Evolutionary conservation across 2,329 filamentous ascomycete species (phyloP).

Genomic region (Purpureocillium lavendulum): DNA sequence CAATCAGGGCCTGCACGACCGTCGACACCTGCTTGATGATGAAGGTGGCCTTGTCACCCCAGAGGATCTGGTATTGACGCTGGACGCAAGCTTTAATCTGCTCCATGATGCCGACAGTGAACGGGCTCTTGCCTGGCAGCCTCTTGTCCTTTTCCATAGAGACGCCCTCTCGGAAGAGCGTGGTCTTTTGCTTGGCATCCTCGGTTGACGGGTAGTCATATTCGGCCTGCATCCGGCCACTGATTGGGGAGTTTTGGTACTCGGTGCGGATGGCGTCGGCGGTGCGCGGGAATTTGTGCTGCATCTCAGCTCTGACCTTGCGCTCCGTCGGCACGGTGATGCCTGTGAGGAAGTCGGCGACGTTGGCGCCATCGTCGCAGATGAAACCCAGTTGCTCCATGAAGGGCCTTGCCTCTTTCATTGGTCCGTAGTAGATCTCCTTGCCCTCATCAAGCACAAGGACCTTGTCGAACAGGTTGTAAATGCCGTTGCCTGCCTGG

Average conservation of each 20-base stretch:
- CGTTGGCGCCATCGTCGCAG: slow-evolving; percentile 52
- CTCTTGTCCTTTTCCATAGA: slow-evolving; percentile 44
- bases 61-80: slow-evolving; percentile 58
- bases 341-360: slow-evolving; percentile 58
- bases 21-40: slow-evolving; percentile 53
- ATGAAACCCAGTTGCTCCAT: slow-evolving; percentile 58
- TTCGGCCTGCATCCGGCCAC: slow-evolving; percentile 41
- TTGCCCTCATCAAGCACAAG: slow-evolving; percentile 59
- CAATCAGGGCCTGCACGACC: slow-evolving; percentile 51
- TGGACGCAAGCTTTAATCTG: slow-evolving; percentile 49
- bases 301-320: slow-evolving; percentile 38
- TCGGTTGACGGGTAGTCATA: slow-evolving; percentile 47
- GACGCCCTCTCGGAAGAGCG: slow-evolving; percentile 45
- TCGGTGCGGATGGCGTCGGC: slow-evolving; percentile 32
- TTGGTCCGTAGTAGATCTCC: slow-evolving; percentile 56
- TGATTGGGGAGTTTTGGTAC: slow-evolving; percentile 45
- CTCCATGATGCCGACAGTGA: slow-evolving; percentile 43
- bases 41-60: slow-evolving; percentile 56
- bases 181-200: slow-evolving; percentile 38
- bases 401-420: slow-evolving; percentile 49
- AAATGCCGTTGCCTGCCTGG: slow-evolving; percentile 63
- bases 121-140: slow-evolving; percentile 43
- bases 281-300: slow-evolving; percentile 35
- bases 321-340: slow-evolving; percentile 62
- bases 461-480: slow-evolving; percentile 62